A percentile compares a stretch with the other conserved stretches of the same genome.
Conservation (phyloP, 805 yeast genomes). For the Wilhelminamyces savonicus region DNA sequence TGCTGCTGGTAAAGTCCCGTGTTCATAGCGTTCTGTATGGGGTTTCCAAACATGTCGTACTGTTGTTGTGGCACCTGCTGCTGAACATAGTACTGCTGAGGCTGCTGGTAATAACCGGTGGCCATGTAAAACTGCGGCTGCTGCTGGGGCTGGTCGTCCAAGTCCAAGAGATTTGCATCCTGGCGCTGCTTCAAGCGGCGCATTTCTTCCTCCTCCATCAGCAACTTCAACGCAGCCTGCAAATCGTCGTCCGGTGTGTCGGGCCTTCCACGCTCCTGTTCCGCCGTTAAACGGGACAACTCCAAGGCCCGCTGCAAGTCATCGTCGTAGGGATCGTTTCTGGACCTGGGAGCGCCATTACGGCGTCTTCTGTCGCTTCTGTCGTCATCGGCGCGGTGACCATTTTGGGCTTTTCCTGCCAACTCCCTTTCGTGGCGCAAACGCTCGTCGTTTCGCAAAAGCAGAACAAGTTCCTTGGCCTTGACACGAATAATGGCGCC, state of each 20-base stretch:
- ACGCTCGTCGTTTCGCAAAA: conserved; percentile 77
- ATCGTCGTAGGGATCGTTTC: conserved; percentile 52
- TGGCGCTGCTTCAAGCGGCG: conserved; percentile 41
- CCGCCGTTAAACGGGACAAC: conserved; percentile 74
- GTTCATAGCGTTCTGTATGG: conserved; percentile 46
- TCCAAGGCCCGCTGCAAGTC: conserved; percentile 79
- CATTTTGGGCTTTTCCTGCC: conserved; percentile 15
- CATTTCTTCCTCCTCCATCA: conserved; percentile 72
- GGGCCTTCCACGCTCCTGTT: conserved; percentile 63
- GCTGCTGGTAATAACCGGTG: conserved; percentile 19
- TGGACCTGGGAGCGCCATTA: conserved; percentile 18
- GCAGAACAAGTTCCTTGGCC: conserved; percentile 80
- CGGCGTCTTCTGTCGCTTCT: conserved; percentile 22
- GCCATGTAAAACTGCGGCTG: conserved; percentile 15
- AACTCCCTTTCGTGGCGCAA: conserved; percentile 60
- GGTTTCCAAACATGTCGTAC: conserved; percentile 64
- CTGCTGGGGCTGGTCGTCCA: conserved; percentile 35
- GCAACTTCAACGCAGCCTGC: conserved; percentile 61
- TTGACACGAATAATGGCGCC: conserved; percentile 83
- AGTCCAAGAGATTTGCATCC: conserved; percentile 46
- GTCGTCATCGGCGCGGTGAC: conserved; percentile 6
- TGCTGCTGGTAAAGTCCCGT: conserved; percentile 45
- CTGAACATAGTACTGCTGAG: conserved; percentile 8
- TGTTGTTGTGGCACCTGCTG: conserved; percentile 25
- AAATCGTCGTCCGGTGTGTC: conserved; percentile 52